These are phyloP conservation scores for Trichoderma asperelloides DNA, from an alignment of 495 filamentous ascomycete species.

Conservation along the genomic window DNA sequence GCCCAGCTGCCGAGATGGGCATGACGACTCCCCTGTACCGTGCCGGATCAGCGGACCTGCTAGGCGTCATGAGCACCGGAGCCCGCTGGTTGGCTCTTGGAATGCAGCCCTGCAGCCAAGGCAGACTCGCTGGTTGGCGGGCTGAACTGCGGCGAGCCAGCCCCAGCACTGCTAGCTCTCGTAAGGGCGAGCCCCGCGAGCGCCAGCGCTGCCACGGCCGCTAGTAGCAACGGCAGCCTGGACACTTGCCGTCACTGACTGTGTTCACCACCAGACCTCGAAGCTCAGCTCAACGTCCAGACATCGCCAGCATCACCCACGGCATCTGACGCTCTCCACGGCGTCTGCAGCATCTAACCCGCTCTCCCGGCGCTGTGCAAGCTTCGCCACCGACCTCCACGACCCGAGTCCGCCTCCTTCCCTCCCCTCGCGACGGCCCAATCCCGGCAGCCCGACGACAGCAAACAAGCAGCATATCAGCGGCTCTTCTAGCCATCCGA, in stretches of 20 bases:
- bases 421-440: neutral
- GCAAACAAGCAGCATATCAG: neutral
- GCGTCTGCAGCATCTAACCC: neutral
- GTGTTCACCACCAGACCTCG: neutral
- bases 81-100: neutral
- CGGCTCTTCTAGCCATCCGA: neutral
- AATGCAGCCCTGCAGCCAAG: slow-evolving; percentile 2
- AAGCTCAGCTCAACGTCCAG: neutral
- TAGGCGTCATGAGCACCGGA: neutral
- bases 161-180: neutral
- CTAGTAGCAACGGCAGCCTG: neutral
- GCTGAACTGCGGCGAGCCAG: too few species aligned
- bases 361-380: neutral
- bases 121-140: neutral
- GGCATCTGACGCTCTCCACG: too few species aligned
- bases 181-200: neutral
- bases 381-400: neutral
- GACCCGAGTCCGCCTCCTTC: neutral
- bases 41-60: slow-evolving; percentile 3
- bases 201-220: neutral
- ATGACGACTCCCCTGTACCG: neutral
- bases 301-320: neutral
- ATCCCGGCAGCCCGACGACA: slow-evolving; percentile 7
- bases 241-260: neutral
- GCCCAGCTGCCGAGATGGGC: slow-evolving; percentile 4